A percentile compares a stretch with the other conserved stretches of the same genome.
These are phyloP conservation scores for Mycena sanguinolenta DNA, from an alignment of 768 basidiomycete species.

Conservation along the genomic window DNA sequence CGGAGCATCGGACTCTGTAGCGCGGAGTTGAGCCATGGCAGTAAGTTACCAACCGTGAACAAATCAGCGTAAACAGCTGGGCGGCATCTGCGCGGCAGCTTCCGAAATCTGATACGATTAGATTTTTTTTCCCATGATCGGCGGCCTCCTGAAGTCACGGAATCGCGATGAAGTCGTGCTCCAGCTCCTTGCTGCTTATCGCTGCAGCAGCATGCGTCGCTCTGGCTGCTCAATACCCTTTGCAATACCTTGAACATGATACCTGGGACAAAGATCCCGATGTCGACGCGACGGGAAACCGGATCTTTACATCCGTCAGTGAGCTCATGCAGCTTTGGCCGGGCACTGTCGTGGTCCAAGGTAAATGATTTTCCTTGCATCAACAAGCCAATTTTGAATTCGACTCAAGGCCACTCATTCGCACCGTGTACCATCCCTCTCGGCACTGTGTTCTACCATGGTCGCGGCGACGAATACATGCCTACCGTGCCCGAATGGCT, in stretches of 20 bases:
- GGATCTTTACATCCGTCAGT: constrained; percentile 26
- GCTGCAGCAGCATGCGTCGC: neutral
- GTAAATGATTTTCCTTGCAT: neutral
- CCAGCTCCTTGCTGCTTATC: neutral
- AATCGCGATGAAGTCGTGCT: neutral
- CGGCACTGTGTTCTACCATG: neutral
- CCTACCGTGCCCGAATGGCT: neutral
- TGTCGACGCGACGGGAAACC: constrained; percentile 27
- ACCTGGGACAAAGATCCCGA: constrained; percentile 24
- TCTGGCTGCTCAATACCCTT: neutral
- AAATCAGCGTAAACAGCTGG: too few relatives aligned
- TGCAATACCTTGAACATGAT: neutral
- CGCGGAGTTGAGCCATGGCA: too few relatives aligned
- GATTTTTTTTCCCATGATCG: neutral
- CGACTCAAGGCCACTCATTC: neutral
- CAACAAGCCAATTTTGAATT: neutral
- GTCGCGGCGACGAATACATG: neutral
- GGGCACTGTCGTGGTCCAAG: constrained; percentile 2
- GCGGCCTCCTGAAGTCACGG: too few relatives aligned
- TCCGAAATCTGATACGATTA: neutral
- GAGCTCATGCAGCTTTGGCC: constrained; percentile 30
- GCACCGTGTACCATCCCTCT: neutral
- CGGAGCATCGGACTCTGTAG: neutral
- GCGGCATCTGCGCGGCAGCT: neutral
- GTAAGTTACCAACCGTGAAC: too few relatives aligned